Evolutionary conservation across 768 basidiomycete genomes (phyloP).

Genomic region (Podaxis sp.): DNA sequence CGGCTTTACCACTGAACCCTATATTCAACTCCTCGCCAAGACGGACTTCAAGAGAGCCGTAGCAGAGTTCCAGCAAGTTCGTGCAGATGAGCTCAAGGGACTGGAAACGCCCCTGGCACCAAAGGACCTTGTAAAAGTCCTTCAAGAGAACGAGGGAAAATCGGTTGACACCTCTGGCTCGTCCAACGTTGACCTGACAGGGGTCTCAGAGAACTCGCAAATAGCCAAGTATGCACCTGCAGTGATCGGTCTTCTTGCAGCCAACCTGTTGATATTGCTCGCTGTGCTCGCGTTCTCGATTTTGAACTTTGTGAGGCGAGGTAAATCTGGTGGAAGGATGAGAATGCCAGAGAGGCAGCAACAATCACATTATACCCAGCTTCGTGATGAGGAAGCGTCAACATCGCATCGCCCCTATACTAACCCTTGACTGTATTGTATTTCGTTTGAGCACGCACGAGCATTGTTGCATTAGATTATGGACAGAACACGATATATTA

Average conservation of each 20-base stretch:
- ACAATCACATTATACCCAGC: neutral
- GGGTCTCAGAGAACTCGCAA: neutral
- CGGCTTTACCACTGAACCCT: constrained; percentile 1
- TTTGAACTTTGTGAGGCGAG: constrained; percentile 1
- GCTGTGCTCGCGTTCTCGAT: constrained; percentile 6
- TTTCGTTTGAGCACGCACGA: too few species aligned
- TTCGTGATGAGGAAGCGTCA: neutral
- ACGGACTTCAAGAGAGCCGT: constrained; percentile 3
- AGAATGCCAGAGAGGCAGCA: neutral
- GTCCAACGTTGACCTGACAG: neutral
- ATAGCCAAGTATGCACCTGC: constrained; percentile 4
- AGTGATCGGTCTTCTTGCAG: constrained; percentile 6
- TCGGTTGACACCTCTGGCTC: neutral
- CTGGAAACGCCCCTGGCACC: neutral
- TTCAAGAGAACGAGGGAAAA: neutral
- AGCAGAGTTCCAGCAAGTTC: neutral
- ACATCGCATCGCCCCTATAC: too few species aligned
- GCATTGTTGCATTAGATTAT: too few species aligned
- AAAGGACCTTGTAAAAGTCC: neutral
- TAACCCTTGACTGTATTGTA: neutral
- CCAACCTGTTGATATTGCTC: constrained; percentile 5
- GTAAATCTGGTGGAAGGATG: neutral
- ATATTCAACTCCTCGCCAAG: constrained; percentile 13
- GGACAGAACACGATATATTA: too few species aligned
- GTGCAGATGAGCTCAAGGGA: neutral